Base-by-base conservation (phyloP, 2,329 filamentous ascomycete genomes). In the Nigrospora sphaerica region DNA sequence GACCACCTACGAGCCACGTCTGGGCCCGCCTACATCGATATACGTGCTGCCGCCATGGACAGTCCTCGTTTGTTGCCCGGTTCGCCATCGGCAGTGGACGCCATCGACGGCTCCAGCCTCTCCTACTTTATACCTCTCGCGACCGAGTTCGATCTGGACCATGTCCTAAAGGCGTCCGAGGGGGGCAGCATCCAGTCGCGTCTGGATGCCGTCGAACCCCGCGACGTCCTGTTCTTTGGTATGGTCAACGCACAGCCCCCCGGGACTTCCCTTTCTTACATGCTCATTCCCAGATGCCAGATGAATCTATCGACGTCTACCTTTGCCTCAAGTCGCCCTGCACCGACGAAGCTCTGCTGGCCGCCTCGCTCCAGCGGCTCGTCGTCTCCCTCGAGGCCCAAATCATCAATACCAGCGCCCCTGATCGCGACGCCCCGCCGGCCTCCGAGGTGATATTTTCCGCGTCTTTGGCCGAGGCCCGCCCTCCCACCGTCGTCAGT, bases 191-290 rank as follows among this genome's bases (percentile, higher is more conserved):
- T 56, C 51, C 62, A 69, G 52, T 68, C 67, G 54, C 67, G 71
- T 50, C 71, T 85, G 37, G 73, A 80, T 44, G 75, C 75, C 16
- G 73, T 88, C 57, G 67, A 77, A 38, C 76, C 80, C 55, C 75
- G 86, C 53, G 74, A 84, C 35, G 74, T 75, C 46, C 69, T 91
- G 35, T 85, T 87, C 60, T 88, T 90, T 59, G 86, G 86, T 89
- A 71, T 54, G 77, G 64, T 40, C 46, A 49, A 54, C 55, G 49
- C 46, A 51, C 49, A 45, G 43, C 49, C 47, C n/a, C 55, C 57
- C 53, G 52, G 54, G 57, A 54, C 54, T 51, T 59, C 53, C 53
- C 52, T 59, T 57, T 68, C 64, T 66, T 54, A 59, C 56, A 58
- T 70, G 68, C 75, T 77, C 64, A 76, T 70, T 65, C 59, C 55